phyloP scores from a whole-genome alignment of 257 asterid species.

The Handroanthus guayacan region DNA sequence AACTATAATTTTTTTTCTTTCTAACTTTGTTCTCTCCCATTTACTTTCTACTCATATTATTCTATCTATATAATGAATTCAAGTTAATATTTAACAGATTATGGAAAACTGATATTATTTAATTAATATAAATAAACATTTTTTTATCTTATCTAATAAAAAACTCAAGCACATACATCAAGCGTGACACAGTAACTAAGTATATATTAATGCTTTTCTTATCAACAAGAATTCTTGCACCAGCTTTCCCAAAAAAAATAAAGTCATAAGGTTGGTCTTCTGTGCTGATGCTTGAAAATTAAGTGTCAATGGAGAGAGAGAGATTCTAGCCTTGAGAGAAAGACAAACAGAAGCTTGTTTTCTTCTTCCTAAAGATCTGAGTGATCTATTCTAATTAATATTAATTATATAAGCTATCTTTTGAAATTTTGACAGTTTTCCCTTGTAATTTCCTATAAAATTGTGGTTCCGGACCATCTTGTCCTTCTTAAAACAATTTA shows the following conservation, averaged over 20 bases:
- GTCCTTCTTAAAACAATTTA: background rate
- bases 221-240: constrained; percentile 44
- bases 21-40: no score
- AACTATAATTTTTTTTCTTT: no score
- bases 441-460: constrained; percentile 62
- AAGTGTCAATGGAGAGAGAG: constrained; percentile 69
- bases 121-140: no score
- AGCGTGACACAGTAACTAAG: no score
- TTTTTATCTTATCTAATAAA: no score
- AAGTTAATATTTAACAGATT: no score
- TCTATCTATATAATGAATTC: no score
- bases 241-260: constrained; percentile 33
- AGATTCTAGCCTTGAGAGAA: constrained; percentile 61
- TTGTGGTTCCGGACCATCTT: constrained; percentile 57
- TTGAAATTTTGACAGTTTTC: constrained; percentile 68
- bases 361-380: constrained; percentile 79
- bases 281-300: constrained; percentile 61
- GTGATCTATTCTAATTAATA: constrained; percentile 42
- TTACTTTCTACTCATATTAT: no score
- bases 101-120: no score
- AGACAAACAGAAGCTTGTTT: constrained; percentile 80
- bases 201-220: constrained; percentile 32
- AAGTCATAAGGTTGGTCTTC: constrained; percentile 49
- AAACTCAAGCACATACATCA: no score
- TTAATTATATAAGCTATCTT: constrained; percentile 40